These are phyloP conservation scores for Fusarium sp. DNA, from an alignment of 2,329 filamentous ascomycete species.

Conservation along the genomic window DNA sequence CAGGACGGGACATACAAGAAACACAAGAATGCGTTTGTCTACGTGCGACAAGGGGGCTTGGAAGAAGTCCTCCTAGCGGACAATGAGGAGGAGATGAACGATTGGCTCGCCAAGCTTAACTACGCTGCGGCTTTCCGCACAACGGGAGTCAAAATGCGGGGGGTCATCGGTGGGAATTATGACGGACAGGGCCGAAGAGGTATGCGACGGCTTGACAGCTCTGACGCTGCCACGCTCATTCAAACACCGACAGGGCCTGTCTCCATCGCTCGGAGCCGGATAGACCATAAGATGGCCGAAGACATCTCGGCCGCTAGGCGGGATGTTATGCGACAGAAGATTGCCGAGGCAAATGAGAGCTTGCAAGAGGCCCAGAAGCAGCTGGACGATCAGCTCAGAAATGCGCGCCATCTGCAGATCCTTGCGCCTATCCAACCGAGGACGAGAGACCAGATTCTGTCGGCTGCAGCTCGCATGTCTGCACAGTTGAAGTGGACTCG, in stretches of 20 bases:
- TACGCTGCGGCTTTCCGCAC: conserved; percentile 96
- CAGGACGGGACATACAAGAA: conserved; percentile 89
- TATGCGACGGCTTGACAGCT: conserved; percentile 77
- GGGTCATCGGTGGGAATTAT: conserved; percentile 85
- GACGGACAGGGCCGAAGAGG: conserved; percentile 83
- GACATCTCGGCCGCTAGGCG: conserved; percentile 87
- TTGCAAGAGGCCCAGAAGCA: conserved; percentile 79
- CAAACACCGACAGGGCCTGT: conserved; percentile 81
- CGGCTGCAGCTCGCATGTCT: conserved; percentile 84
- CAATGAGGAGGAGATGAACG: conserved; percentile 90
- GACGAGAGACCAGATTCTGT: conserved; percentile 86
- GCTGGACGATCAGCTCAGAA: conserved; percentile 85
- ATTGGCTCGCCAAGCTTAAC: conserved; percentile 96
- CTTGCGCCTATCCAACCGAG: conserved; percentile 92
- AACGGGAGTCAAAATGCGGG: conserved; percentile 89
- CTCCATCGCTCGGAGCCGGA: conserved; percentile 77
- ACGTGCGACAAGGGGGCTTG: conserved; percentile 85
- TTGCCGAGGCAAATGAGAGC: conserved; percentile 85
- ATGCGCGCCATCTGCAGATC: conserved; percentile 90
- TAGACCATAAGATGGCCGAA: conserved; percentile 84
- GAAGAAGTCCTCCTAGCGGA: conserved; percentile 95
- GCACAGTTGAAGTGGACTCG: conserved; percentile 95
- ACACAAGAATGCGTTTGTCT: conserved; percentile 95
- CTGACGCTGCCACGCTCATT: conserved; percentile 69
- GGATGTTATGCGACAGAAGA: conserved; percentile 85